A percentile compares a stretch with the other conserved stretches of the same genome.
Conservation (phyloP, 2,329 filamentous ascomycete species). For the Penicillium janthinellum region DNA sequence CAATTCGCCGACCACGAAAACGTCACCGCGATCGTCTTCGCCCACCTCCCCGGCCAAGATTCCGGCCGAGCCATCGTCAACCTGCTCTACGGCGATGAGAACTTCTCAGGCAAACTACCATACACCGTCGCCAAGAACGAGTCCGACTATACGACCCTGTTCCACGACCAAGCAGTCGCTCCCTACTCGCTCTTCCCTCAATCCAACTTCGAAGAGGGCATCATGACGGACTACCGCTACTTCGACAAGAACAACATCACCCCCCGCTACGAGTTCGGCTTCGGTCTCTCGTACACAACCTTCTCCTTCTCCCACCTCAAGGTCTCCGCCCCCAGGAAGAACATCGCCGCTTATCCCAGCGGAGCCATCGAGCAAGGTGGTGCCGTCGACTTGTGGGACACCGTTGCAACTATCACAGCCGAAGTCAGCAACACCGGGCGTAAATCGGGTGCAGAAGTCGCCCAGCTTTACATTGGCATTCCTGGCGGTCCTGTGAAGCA, state of each 20-base stretch:
- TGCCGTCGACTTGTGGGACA: slow-evolving; percentile 52
- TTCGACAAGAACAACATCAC: slow-evolving; percentile 52
- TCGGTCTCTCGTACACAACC: slow-evolving; percentile 61
- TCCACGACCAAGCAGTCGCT: slow-evolving; percentile 49
- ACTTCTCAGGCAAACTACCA: slow-evolving; percentile 61
- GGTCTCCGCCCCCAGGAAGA: slow-evolving; percentile 37
- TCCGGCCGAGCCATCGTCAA: slow-evolving; percentile 72
- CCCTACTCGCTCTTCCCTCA: slow-evolving; percentile 58
- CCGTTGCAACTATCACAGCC: slow-evolving; percentile 44
- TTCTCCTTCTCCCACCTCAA: slow-evolving; percentile 58
- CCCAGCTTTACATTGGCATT: slow-evolving; percentile 66
- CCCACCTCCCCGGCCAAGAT: slow-evolving; percentile 71
- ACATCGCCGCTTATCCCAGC: slow-evolving; percentile 45
- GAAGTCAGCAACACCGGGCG: slow-evolving; percentile 49
- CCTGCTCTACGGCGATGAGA: slow-evolving; percentile 66
- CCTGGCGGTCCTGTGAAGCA: slow-evolving; percentile 61
- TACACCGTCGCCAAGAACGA: slow-evolving; percentile 58
- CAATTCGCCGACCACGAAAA: slow-evolving; percentile 62
- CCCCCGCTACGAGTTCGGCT: slow-evolving; percentile 63
- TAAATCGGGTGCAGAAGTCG: slow-evolving; percentile 48
- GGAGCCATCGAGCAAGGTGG: slow-evolving; percentile 52
- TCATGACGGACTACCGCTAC: slow-evolving; percentile 59
- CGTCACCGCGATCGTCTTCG: slow-evolving; percentile 72
- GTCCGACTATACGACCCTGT: slow-evolving; percentile 46
- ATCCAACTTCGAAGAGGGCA: slow-evolving; percentile 60